These are phyloP conservation scores for Zymoseptoria brevis DNA, from an alignment of 2,329 filamentous ascomycete species.

Conservation along the genomic window DNA sequence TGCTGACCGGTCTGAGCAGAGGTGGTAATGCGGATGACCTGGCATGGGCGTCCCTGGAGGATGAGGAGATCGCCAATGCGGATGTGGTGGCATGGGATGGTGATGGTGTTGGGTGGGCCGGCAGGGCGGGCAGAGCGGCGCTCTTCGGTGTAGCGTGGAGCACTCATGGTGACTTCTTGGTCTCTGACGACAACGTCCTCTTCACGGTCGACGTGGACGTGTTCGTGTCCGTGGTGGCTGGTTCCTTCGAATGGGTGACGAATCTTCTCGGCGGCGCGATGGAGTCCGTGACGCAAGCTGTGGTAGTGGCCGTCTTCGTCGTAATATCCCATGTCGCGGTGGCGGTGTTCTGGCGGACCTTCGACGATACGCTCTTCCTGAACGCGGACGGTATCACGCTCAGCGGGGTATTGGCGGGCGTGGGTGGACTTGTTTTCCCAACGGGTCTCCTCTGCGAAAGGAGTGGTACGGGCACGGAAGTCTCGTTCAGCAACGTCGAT, in stretches of 20 bases:
- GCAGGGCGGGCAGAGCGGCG: slow-evolving; percentile 17
- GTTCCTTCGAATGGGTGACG: slow-evolving; percentile 54
- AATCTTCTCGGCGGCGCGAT: slow-evolving; percentile 58
- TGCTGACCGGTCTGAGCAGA: slow-evolving; percentile 97
- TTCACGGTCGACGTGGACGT: slow-evolving; percentile 24
- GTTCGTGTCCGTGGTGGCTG: slow-evolving; percentile 43
- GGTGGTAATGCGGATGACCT: slow-evolving; percentile 99
- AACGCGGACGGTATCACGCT: slow-evolving; percentile 33
- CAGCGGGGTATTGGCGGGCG: slow-evolving; percentile 30
- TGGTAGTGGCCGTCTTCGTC: slow-evolving; percentile 71
- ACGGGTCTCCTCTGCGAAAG: slow-evolving; percentile 34
- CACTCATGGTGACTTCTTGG: slow-evolving; percentile 37
- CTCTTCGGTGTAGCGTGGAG: slow-evolving; percentile 27
- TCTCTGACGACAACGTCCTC: slow-evolving; percentile 45
- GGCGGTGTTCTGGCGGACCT: slow-evolving; percentile 37
- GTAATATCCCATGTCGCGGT: slow-evolving; percentile 69
- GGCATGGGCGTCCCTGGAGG: slow-evolving; percentile 97
- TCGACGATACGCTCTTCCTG: slow-evolving; percentile 46
- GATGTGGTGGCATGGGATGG: slow-evolving; percentile 99
- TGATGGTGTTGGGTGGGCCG: slow-evolving; percentile 68
- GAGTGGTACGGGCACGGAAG: slow-evolving; percentile 33
- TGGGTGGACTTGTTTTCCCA: slow-evolving; percentile 35
- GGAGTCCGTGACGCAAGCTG: slow-evolving; percentile 63
- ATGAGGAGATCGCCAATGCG: slow-evolving; percentile 97
- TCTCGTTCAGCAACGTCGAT: slow-evolving; percentile 48